phyloP scores from a whole-genome alignment of 306 rosid genomes.

The Vigna reflexopilosa region DNA sequence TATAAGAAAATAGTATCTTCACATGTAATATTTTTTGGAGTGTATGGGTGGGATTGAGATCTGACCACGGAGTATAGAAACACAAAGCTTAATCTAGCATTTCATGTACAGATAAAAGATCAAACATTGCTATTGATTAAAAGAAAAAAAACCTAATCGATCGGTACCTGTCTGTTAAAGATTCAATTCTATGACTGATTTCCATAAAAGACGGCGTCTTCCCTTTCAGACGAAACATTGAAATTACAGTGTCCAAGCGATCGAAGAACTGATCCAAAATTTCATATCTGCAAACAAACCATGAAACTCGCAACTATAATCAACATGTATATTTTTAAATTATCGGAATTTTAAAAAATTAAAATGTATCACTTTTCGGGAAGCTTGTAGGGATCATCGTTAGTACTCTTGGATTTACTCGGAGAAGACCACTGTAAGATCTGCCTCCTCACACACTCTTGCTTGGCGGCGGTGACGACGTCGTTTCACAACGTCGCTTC shows the following conservation, averaged over 20 bases:
- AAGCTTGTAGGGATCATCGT: constrained; percentile 39
- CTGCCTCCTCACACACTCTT: constrained; percentile 52
- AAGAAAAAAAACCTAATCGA: neutral
- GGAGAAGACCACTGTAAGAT: constrained; percentile 41
- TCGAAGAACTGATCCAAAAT: constrained; percentile 61
- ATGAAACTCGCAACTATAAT: neutral
- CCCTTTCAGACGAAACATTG: constrained; percentile 56
- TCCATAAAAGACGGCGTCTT: constrained; percentile 51
- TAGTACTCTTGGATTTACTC: constrained; percentile 17
- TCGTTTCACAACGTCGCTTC: constrained; percentile 24
- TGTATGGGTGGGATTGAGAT: no score
- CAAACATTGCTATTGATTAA: neutral
- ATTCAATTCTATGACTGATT: constrained; percentile 59
- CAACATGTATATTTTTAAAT: neutral
- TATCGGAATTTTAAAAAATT: neutral
- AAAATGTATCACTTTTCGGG: constrained; percentile 57
- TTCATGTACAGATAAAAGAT: no score
- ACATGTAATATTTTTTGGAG: no score
- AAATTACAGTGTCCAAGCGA: constrained; percentile 60
- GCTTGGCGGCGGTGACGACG: neutral
- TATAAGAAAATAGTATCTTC: no score
- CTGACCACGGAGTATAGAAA: no score
- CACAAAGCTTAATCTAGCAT: no score
- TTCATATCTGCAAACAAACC: constrained; percentile 60
- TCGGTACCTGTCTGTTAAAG: constrained; percentile 69